Conservation (phyloP, 495 filamentous ascomycete species). For the Poronia punctata region DNA sequence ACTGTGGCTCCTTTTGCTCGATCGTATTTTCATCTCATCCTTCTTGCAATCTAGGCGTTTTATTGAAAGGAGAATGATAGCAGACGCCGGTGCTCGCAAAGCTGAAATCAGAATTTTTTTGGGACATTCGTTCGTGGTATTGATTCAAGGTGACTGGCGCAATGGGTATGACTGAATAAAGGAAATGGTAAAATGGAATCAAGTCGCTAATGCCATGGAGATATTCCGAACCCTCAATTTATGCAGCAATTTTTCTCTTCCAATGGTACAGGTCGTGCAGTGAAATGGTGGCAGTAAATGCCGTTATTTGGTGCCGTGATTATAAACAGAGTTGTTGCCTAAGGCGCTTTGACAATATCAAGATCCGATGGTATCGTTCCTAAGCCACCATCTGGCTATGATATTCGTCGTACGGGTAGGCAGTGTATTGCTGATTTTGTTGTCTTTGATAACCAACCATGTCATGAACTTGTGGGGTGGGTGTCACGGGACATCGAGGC, state of each 20-base stretch:
- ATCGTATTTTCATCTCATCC: conserved; percentile 6
- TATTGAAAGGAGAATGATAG: conserved; percentile 6
- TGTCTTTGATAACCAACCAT: conserved; percentile 17
- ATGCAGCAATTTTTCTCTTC: conserved; percentile 32
- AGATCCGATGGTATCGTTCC: conserved; percentile 12
- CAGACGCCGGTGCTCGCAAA: conserved; percentile 24
- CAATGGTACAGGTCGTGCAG: conserved; percentile 24
- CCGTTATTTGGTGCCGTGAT: too few relatives aligned
- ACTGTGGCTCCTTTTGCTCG: conserved; percentile 6
- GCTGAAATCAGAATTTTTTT: conserved; percentile 26
- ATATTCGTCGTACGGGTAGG: conserved; percentile 20
- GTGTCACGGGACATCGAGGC: conserved; percentile 47
- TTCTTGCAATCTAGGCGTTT: conserved; percentile 11
- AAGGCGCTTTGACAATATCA: too few relatives aligned
- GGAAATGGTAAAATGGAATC: conserved; percentile 21
- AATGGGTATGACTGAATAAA: conserved; percentile 29
- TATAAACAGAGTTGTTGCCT: too few relatives aligned
- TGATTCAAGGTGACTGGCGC: conserved; percentile 21
- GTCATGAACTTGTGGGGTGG: conserved; percentile 35
- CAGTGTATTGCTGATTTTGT: conserved; percentile 19
- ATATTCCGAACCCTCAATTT: conserved; percentile 30
- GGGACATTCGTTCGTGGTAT: conserved; percentile 23
- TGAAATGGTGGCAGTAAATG: conserved; percentile 1
- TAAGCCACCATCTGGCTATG: conserved; percentile 20
- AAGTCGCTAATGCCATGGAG: conserved; percentile 32